These are phyloP conservation scores for Cadophora sp. DNA, from an alignment of 2,329 filamentous ascomycete genomes.

Conservation along the genomic window DNA sequence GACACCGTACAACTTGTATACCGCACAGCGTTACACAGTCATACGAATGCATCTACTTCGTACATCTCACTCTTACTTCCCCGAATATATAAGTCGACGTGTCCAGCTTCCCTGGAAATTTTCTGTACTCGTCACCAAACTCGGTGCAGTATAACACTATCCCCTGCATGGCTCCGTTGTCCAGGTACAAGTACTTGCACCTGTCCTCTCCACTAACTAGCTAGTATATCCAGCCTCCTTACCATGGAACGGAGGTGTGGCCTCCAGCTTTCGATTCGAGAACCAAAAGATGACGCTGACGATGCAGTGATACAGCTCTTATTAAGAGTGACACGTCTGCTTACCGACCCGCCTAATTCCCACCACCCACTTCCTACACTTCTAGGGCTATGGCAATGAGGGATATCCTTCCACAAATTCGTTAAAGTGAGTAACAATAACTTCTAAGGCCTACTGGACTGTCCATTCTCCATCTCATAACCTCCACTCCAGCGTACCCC, in stretches of 20 bases:
- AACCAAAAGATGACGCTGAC: constrained; percentile 3
- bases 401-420: not conserved
- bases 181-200: constrained; percentile 1
- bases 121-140: not conserved
- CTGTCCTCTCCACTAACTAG: not conserved
- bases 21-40: not conserved
- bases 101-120: not conserved
- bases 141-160: not conserved
- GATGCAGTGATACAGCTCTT: constrained; percentile 10
- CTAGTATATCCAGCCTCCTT: not conserved
- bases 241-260: not conserved
- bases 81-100: not conserved
- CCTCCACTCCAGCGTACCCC: not conserved
- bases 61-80: not conserved
- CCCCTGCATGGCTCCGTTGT: constrained; percentile 1
- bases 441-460: too few relatives aligned
- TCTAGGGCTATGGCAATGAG: not conserved
- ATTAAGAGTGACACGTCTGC: constrained; percentile 9
- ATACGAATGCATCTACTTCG: not conserved
- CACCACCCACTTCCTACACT: not conserved
- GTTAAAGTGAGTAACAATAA: too few relatives aligned
- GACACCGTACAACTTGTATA: not conserved
- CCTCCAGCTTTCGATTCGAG: not conserved
- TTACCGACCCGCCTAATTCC: constrained; percentile 5
- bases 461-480: not conserved